These are phyloP conservation scores for Beauveria medogensis DNA, from an alignment of 2,329 filamentous ascomycete species.

Conservation along the genomic window DNA sequence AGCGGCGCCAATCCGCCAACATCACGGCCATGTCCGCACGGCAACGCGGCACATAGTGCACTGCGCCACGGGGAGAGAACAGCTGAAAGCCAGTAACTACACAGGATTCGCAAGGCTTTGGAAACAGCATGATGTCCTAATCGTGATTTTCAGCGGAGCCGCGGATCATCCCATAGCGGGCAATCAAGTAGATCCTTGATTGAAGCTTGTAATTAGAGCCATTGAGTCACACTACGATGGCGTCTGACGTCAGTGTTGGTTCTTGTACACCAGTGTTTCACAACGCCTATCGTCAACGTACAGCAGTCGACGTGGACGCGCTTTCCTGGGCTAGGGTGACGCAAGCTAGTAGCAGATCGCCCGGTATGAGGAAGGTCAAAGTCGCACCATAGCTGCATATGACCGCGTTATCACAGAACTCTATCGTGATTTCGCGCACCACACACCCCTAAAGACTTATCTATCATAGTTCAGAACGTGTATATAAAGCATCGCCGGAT, in stretches of 20 bases:
- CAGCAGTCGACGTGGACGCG: background rate
- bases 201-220: background rate
- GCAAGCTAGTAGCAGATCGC: too few relatives aligned
- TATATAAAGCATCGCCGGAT: background rate
- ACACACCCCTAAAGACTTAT: too few relatives aligned
- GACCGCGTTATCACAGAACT: too few relatives aligned
- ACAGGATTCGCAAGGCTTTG: background rate
- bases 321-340: background rate
- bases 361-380: too few relatives aligned
- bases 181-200: background rate
- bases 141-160: background rate
- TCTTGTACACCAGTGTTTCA: background rate
- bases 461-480: background rate
- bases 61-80: background rate
- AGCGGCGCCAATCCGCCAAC: background rate
- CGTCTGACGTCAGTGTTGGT: background rate
- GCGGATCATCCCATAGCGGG: background rate
- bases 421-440: too few relatives aligned
- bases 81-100: background rate
- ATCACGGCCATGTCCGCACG: background rate
- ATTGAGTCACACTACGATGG: background rate
- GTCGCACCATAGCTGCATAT: too few relatives aligned
- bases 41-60: constrained; percentile 4
- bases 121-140: background rate
- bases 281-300: background rate